Conservation (phyloP, 2,329 filamentous ascomycete genomes). For the Diplodia sapinea region DNA sequence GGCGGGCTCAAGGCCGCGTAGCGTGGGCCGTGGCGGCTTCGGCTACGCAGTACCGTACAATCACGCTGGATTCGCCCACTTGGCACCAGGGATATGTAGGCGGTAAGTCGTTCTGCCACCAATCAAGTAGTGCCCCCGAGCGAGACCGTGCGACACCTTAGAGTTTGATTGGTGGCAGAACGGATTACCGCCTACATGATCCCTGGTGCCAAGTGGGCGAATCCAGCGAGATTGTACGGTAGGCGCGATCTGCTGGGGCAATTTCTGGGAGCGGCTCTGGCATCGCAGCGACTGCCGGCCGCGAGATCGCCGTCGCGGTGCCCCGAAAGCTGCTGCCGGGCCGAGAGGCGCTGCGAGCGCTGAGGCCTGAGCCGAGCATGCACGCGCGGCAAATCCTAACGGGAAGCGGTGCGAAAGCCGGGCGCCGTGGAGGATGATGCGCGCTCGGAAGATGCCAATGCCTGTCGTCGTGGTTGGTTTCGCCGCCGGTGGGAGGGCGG, state of each 20-base stretch:
- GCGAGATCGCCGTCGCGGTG: not conserved
- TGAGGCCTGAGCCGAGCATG: not conserved
- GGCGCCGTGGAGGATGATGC: slow-evolving; percentile 20
- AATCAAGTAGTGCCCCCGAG: too few relatives aligned
- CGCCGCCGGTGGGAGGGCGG: slow-evolving; percentile 16
- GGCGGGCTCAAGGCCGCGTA: slow-evolving; percentile 23
- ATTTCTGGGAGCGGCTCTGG: slow-evolving; percentile 17
- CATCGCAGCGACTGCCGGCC: slow-evolving; percentile 7
- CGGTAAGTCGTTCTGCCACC: too few relatives aligned
- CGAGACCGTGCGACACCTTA: too few relatives aligned
- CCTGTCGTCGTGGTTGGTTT: slow-evolving; percentile 2
- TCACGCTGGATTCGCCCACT: too few relatives aligned
- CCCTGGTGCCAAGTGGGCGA: too few relatives aligned
- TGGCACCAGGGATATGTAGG: too few relatives aligned
- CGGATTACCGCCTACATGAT: too few relatives aligned
- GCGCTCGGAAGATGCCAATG: slow-evolving; percentile 24
- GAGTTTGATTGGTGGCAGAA: too few relatives aligned
- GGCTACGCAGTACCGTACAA: not conserved
- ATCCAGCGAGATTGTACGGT: too few relatives aligned
- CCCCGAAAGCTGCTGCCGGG: slow-evolving; percentile 23
- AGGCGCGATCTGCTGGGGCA: slow-evolving; percentile 14
- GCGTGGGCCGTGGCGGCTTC: not conserved
- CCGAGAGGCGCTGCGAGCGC: slow-evolving; percentile 8
- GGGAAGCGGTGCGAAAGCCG: slow-evolving; percentile 26
- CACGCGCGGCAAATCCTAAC: slow-evolving; percentile 23